phyloP scores from a whole-genome alignment of 169 alveolate species.

The Plasmodium gallinaceum region DNA sequence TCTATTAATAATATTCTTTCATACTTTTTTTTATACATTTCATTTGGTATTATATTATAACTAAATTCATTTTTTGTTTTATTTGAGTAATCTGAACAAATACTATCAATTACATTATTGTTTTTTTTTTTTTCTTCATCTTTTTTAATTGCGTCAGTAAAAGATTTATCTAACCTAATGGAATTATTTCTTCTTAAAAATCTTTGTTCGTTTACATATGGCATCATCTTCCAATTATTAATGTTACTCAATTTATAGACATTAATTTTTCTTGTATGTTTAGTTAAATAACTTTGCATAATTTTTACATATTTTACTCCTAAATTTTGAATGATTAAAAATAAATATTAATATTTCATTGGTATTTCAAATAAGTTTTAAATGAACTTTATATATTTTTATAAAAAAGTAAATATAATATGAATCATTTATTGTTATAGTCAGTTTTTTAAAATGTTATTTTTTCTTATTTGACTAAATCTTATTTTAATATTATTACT shows the following conservation, averaged over 20 bases:
- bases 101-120: background rate
- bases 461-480: background rate
- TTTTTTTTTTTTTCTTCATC: conserved; percentile 1
- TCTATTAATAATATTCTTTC: conserved; percentile 59
- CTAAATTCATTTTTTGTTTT: background rate
- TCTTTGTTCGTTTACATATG: background rate
- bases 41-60: background rate
- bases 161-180: background rate
- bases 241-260: conserved; percentile 9
- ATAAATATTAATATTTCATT: too few species aligned
- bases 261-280: conserved; percentile 7
- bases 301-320: conserved; percentile 4
- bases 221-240: conserved; percentile 2
- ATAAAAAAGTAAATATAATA: too few species aligned
- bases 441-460: background rate
- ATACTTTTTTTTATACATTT: conserved; percentile 21
- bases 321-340: too few species aligned
- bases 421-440: too few species aligned
- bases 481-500: background rate
- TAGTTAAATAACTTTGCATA: conserved; percentile 38
- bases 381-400: too few species aligned
- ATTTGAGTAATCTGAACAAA: background rate
- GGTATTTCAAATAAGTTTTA: too few species aligned
- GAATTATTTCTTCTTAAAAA: background rate
- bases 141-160: background rate